Evolutionary conservation across 176 grass and related monocot genomes (phyloP), one percentile per base, ranked within the genome.

Genomic region (Olyra latifolia): DNA sequence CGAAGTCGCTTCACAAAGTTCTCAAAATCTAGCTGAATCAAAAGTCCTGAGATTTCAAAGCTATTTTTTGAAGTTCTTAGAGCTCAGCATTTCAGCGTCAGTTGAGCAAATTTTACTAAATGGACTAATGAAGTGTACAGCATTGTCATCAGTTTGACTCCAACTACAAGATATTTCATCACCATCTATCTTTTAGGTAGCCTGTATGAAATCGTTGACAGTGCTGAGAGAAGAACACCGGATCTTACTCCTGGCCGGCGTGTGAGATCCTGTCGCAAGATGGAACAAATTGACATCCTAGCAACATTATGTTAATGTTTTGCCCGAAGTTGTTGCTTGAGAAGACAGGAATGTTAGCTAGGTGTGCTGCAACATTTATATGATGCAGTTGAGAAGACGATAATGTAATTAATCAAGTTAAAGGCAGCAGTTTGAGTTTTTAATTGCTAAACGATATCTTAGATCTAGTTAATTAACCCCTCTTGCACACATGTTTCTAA

Each of bases 81-180:
- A 1, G 32, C 3, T 4, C 32, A 35, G 4, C 32, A 35, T 35
- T 35, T 35, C 32, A 35, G 32, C 32, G 3, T 35, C 32, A 4
- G 32, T 41, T 0, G 0, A n/a, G 8, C 35, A 8, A n/a, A 4
- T 66, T 11, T 20, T 35, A 35, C 13, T 3, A 19, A 7, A 19
- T 40, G 62, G 32, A 20, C 32, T 40, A 1, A 55, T 40, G 15
- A 7, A 20, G 8, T 4, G 30, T 15, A 44, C 13, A 22, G 49
- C 19, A 9, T n/a, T 8, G 11, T 69, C 27, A 32, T 17, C 1
- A n/a, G 41, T 45, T 45, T 24, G 19, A 44, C 20, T 42, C 10
- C 46, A 40, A 23, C 6, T 14, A 44, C 60, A 35, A 69, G 62
- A 84, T 84, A 47, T 76, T 84, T 82, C 62, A 3, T 45, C 53